Evolutionary conservation across 2,329 filamentous ascomycete genomes (phyloP).

Genomic region (Alternaria dauci): DNA sequence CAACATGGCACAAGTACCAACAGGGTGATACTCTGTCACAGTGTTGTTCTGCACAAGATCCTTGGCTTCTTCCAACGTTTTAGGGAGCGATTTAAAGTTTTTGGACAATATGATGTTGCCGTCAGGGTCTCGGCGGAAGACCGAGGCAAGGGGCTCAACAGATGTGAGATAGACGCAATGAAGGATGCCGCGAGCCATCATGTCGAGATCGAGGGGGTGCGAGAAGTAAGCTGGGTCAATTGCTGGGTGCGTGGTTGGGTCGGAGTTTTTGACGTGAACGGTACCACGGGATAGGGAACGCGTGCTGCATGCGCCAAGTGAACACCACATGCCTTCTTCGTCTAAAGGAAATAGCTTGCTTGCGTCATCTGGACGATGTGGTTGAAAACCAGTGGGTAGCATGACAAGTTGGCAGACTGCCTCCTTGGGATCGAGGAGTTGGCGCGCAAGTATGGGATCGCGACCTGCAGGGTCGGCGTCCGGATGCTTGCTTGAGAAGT

Average conservation of each 20-base stretch:
- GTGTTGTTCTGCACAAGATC: constrained; percentile 20
- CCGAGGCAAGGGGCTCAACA: neutral
- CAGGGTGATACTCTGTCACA: constrained; percentile 37
- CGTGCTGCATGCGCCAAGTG: constrained; percentile 23
- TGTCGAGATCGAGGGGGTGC: constrained; percentile 55
- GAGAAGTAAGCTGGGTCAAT: constrained; percentile 56
- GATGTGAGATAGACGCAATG: constrained; percentile 15
- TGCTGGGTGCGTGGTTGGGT: constrained; percentile 39
- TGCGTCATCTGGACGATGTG: constrained; percentile 1
- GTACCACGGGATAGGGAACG: constrained; percentile 55
- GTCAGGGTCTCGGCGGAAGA: constrained; percentile 1
- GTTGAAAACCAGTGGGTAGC: constrained; percentile 26
- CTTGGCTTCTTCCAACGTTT: constrained; percentile 26
- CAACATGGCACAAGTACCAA: constrained; percentile 49
- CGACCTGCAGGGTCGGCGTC: constrained; percentile 35
- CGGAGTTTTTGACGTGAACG: constrained; percentile 49
- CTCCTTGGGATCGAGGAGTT: constrained; percentile 33
- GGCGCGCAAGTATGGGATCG: constrained; percentile 29
- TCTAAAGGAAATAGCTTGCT: constrained; percentile 12
- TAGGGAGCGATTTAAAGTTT: constrained; percentile 19
- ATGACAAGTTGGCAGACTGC: constrained; percentile 34
- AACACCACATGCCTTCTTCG: constrained; percentile 27
- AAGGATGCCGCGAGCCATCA: constrained; percentile 49
- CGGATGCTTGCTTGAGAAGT: constrained; percentile 28
- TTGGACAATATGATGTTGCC: constrained; percentile 17